A percentile compares a stretch with the other conserved stretches of the same genome.
Evolutionary conservation across 495 filamentous ascomycete genomes (phyloP).

Genomic region (Talaromyces thailandensis): DNA sequence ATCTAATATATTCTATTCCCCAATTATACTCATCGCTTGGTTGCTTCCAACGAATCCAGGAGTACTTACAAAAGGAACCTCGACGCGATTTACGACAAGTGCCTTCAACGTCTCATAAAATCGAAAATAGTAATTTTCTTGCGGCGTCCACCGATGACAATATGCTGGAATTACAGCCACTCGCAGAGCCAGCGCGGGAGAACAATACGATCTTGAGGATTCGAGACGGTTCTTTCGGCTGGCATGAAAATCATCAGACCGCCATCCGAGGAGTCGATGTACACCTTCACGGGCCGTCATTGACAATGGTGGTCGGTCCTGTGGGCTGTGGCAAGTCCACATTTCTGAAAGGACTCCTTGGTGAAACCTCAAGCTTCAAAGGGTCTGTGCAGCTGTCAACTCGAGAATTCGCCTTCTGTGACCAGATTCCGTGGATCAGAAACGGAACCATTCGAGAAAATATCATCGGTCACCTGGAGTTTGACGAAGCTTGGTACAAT

Average conservation of each 20-base stretch:
- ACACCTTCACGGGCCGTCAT: background rate
- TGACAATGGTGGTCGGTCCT: slow-evolving; percentile 8
- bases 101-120: background rate
- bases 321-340: slow-evolving; percentile 7
- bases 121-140: too few relatives aligned
- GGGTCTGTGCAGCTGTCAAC: slow-evolving; percentile 11
- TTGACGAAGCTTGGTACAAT: slow-evolving; percentile 33
- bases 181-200: too few relatives aligned
- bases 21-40: slow-evolving; percentile 42
- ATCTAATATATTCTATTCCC: slow-evolving; percentile 46
- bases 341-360: slow-evolving; percentile 32
- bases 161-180: too few relatives aligned
- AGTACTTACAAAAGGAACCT: slow-evolving; percentile 33
- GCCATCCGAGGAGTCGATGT: too few relatives aligned
- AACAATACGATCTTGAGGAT: too few relatives aligned
- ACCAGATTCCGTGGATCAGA: slow-evolving; percentile 26
- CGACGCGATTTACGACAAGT: slow-evolving; percentile 11
- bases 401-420: slow-evolving; percentile 24
- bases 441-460: slow-evolving; percentile 27
- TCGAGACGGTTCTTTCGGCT: too few relatives aligned
- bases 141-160: too few relatives aligned
- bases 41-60: slow-evolving; percentile 51
- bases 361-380: slow-evolving; percentile 31
- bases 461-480: slow-evolving; percentile 11
- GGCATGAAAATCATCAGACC: too few relatives aligned